Base-by-base conservation (phyloP, 2,329 filamentous ascomycete species). In the Harringtonia lauricola region DNA sequence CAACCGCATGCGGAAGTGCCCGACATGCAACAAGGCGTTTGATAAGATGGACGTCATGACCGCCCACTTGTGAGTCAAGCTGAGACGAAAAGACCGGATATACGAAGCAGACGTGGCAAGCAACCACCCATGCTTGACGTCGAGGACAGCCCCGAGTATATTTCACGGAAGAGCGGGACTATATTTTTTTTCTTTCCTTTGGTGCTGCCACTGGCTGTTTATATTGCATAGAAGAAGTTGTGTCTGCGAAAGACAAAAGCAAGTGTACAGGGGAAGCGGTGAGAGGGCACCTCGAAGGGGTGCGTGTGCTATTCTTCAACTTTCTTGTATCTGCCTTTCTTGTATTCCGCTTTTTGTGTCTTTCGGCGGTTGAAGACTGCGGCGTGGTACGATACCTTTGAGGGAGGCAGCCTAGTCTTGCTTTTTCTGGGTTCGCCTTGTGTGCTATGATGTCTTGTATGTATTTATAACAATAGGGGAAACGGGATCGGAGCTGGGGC, bases 1-100 rank as follows among this genome's bases (percentile, higher is more conserved):
- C 37, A 94, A 92, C 57, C 84, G 92, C 30, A 89, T 90, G 66
- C 78, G 92, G 52, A 96, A 96, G 63, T 98, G 92, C 57, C 92
- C 92, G 3, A 90, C 86, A 54, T 98, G 94, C 70, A 87, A 84
- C 55, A 85, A 84, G 63, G 80, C 86, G 4, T 98, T 98, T 59
- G 90, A 94, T 56, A 84, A 79, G 60, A 84, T 84, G 63, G 92
- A 98, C 59, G 79, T 87, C 49, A 94, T 95, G 86, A 66, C 74
- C 19, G 76, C 79, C 40, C 79, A 83, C 58, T 52, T 64, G 36
- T 62, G 52, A 41, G n/a, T 38, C 21, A 19, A 5, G 35, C 9
- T 13, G 3, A 10, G 22, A 10, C 10, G 15, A 29, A 17, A n/a
- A 8, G 29, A 19, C 13, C 12, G 29, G 30, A 10, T 6, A 34